Evolutionary conservation across 2,329 filamentous ascomycete genomes (phyloP), one percentile per base, ranked within the genome.

Genomic region (Sporothrix sp.): DNA sequence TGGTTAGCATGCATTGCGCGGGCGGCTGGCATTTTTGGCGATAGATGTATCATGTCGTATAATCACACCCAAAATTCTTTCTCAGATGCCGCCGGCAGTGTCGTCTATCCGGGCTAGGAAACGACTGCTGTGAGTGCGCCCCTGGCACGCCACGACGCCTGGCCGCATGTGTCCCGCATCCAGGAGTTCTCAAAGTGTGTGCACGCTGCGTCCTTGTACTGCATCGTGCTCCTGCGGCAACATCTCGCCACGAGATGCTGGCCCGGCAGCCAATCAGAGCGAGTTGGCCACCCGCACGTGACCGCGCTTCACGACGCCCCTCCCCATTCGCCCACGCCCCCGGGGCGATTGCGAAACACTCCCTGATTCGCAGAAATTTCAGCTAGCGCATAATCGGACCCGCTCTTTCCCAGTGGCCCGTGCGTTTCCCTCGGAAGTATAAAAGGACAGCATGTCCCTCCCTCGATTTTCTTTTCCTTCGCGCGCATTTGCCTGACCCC

Each of bases 281-380:
- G n/a, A 32, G 9, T 25, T 30, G 20, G 33, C 46, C 36, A 11
- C 18, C 11, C 10, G 7, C 52, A 53, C 52, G 52, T 53, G 52
- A 53, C 30, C 40, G 18, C 43, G 13, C 23, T n/a, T 27, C 35
- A n/a, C 21, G 20, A 36, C 36, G 9, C 9, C 27, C 9, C 25
- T 33, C 54, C 56, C 54, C 56, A 13, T 10, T 32, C 39, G 8
- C 28, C n/a, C 43, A 45, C 52, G 50, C 56, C 54, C 54, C 54
- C 51, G 51, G 45, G 44, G 46, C 51, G 54, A 57, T 56, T 54
- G 54, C 48, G 46, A 46, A 52, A 45, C 35, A 8, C 32, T 48
- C 51, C 40, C 45, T 58, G 55, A 58, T 58, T 58, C 53, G 56
- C 45, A 50, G 53, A 58, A 53, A 52, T 47, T 37, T 50, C 38